Conservation (phyloP, 2,329 filamentous ascomycete species). For the Claviceps pusilla region DNA sequence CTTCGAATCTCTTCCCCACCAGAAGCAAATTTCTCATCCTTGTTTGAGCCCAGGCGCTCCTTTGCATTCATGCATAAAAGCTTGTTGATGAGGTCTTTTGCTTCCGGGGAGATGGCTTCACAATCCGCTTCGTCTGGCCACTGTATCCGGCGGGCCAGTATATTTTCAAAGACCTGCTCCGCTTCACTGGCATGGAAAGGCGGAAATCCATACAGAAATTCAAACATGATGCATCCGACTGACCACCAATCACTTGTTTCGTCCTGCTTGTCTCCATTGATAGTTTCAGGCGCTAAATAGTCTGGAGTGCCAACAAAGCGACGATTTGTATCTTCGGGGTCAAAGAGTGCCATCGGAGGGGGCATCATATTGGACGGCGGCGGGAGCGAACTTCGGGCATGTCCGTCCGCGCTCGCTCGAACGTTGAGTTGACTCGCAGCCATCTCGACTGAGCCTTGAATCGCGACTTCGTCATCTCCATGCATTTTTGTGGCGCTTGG, state of each 20-base stretch:
- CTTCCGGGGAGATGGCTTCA: slow-evolving; percentile 61
- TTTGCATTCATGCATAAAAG: slow-evolving; percentile 74
- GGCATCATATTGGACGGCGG: slow-evolving; percentile 57
- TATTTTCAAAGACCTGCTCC: slow-evolving; percentile 94
- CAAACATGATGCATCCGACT: slow-evolving; percentile 93
- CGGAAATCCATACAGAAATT: slow-evolving; percentile 84
- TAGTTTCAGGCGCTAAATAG: slow-evolving; percentile 92
- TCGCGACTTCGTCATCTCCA: slow-evolving; percentile 60
- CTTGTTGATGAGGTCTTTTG: slow-evolving; percentile 87
- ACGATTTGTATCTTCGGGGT: slow-evolving; percentile 82
- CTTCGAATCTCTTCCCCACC: slow-evolving; percentile 83
- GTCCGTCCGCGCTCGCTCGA: slow-evolving; percentile 20
- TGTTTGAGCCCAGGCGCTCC: slow-evolving; percentile 72
- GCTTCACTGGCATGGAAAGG: slow-evolving; percentile 85
- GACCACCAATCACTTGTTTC: slow-evolving; percentile 99
- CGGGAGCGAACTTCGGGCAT: slow-evolving; percentile 19
- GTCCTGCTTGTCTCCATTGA: slow-evolving; percentile 87
- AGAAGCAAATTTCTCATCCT: slow-evolving; percentile 63
- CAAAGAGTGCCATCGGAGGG: slow-evolving; percentile 87
- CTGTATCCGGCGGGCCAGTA: slow-evolving; percentile 72
- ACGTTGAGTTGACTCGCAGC: slow-evolving; percentile 26
- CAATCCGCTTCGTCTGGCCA: slow-evolving; percentile 79
- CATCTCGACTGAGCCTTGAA: slow-evolving; percentile 64
- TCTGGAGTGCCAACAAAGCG: slow-evolving; percentile 94
- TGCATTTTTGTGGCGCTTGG: slow-evolving; percentile 38